Base-by-base conservation (phyloP, 306 rosid genomes). In the Astragalus membranaceus region DNA sequence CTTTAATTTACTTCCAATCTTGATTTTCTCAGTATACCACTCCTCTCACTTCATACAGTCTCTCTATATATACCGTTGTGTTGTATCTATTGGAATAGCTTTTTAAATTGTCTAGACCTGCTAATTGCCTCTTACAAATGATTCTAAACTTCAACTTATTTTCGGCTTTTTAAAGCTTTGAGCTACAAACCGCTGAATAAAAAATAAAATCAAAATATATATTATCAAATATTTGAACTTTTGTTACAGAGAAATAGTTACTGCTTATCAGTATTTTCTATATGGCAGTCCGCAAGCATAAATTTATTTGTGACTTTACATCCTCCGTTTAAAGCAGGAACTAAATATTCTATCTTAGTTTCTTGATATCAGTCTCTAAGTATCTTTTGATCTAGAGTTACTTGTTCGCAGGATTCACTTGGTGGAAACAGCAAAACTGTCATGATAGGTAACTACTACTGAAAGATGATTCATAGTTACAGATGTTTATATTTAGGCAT, bases 391-490 rank as follows among this genome's bases (percentile, higher is more conserved):
- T 74, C 66, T 39, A 10, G 44, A 61, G 43, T 58, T 30, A 8
- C 74, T 73, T 33, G 11, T 70, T 78, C 62, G 79, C 91, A 90
- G 96, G 96, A 90, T 80, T 90, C 96, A 67, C 93, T 90, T 36
- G 96, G 96, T 65, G 96, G 96, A 80, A 90, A 87, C 84, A 90
- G 93, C 86, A 90, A 84, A 82, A 87, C 96, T 48, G 88, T 90
- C 60, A 90, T 90, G 96, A 87, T 90, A 87, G 96, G 96, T 90
- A 87, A 82, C 47, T 67, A 58, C 77, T 75, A 39, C 76, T 39
- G 36, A 78, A 70, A 47, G 44, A 53, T 67, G 49, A 75, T 53
- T 78, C 50, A 33, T 66, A 14, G 53, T 23, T 55, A 30, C 60
- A 32, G 49, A 63, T 53, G 36, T 8, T 55, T 61, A 53, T 64